A percentile compares a stretch with the other conserved stretches of the same genome.
Evolutionary conservation across 495 filamentous ascomycete genomes (phyloP).

Genomic region (Penicillium canescens): DNA sequence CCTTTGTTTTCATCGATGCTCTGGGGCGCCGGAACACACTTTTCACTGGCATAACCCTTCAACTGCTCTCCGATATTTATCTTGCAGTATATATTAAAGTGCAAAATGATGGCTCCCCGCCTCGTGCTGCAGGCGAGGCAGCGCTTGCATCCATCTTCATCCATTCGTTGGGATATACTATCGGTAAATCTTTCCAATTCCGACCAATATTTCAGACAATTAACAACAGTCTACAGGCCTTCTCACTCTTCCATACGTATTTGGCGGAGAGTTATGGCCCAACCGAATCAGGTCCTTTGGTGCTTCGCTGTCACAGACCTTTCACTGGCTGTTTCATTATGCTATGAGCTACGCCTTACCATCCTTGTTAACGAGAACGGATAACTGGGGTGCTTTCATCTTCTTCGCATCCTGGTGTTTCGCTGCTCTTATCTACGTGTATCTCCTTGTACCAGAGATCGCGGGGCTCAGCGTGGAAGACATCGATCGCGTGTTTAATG

Average conservation of each 20-base stretch:
- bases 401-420: conserved; percentile 22
- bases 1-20: conserved; percentile 19
- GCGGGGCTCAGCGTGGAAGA: conserved; percentile 16
- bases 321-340: conserved; percentile 22
- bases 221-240: conserved; percentile 9
- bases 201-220: background rate
- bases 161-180: conserved; percentile 16
- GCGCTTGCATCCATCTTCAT: conserved; percentile 16
- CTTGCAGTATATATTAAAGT: conserved; percentile 15
- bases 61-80: conserved; percentile 20
- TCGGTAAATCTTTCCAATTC: conserved; percentile 6
- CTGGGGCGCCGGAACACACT: conserved; percentile 17
- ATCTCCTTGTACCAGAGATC: conserved; percentile 30
- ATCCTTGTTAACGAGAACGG: conserved; percentile 2
- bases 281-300: conserved; percentile 25
- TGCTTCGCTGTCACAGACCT: conserved; percentile 12
- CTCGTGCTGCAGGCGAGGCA: conserved; percentile 1
- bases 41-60: conserved; percentile 12
- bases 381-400: conserved; percentile 25
- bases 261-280: conserved; percentile 22
- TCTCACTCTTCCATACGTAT: conserved; percentile 19
- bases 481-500: conserved; percentile 12
- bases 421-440: conserved; percentile 14
- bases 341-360: conserved; percentile 13
- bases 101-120: background rate